These are phyloP conservation scores for Podaxis mareebaensis DNA, from an alignment of 768 basidiomycete species.

Conservation along the genomic window DNA sequence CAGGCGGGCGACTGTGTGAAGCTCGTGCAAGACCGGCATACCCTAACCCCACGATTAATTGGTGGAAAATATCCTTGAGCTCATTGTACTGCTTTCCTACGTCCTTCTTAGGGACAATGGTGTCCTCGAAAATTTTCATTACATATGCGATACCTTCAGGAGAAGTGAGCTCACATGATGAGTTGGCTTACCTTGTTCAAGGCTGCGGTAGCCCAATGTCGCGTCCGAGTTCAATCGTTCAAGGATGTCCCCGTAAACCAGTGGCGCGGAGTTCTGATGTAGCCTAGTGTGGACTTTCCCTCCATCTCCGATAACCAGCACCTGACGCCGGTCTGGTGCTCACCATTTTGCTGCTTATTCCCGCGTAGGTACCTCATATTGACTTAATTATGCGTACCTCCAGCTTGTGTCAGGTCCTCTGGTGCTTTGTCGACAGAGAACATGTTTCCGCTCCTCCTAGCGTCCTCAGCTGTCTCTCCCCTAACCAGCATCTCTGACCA, in stretches of 20 bases:
- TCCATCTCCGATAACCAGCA: constrained; percentile 4
- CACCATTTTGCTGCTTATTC: neutral
- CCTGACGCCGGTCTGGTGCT: neutral
- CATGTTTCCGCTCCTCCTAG: no score
- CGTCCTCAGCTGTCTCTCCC: no score
- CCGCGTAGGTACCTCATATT: neutral
- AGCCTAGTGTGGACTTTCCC: neutral
- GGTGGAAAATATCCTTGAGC: no score
- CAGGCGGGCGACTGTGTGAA: no score
- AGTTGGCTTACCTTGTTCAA: neutral
- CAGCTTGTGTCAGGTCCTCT: neutral
- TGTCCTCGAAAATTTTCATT: neutral
- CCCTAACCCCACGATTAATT: no score
- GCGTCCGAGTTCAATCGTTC: neutral
- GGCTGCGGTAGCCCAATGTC: neutral
- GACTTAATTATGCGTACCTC: neutral
- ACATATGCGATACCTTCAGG: neutral
- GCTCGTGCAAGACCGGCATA: no score
- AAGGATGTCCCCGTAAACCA: neutral
- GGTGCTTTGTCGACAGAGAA: no score
- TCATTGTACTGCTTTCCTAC: neutral
- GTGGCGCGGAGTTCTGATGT: neutral
- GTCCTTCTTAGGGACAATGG: neutral
- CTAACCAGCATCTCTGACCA: neutral
- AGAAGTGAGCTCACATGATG: neutral